Evolutionary conservation across 2,329 filamentous ascomycete genomes (phyloP), one percentile per base, ranked within the genome.

Genomic region (Curvularia hawaiiensis): DNA sequence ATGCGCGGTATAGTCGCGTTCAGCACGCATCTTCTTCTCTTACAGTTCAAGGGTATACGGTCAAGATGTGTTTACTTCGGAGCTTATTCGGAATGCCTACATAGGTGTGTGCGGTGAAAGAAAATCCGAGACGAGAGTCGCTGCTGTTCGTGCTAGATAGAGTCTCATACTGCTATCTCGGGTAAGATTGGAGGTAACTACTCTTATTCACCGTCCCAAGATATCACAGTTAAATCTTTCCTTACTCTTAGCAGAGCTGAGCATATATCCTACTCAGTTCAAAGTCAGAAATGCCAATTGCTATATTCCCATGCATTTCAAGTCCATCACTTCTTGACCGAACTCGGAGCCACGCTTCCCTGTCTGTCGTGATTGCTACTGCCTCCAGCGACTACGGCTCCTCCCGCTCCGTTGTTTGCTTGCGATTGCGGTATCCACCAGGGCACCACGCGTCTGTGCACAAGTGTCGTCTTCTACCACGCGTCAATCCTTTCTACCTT

Each of bases 341-440:
- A 7, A 43, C 40, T 22, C 40, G 11, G 20, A 24, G 20, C 20
- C 16, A 61, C 56, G 18, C 51, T 56, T 66, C 60, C 61, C 58
- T 50, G 10, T 49, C 58, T 50, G 33, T 52, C 52, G 52, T 54
- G 16, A 20, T 48, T 64, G 60, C 60, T 49, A 33, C 52, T 63
- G 61, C 54, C 56, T 28, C 35, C 16, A 38, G 46, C 52, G 12
- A 51, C 43, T 49, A 43, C 57, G 49, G 66, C 61, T 52, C 69
- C 54, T 71, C 64, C 67, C 58, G 38, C 39, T 22, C 35, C 47
- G 41, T 49, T 52, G 63, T 72, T 71, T 70, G 61, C 68, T 52
- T 60, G 38, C 50, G 47, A 56, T 51, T 52, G 52, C 59, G 56
- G 56, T 62, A 49, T 56, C 58, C 56, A 56, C 33, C 35, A 51